A percentile compares a stretch with the other conserved stretches of the same genome.
Conservation (phyloP, 805 yeast species). For the Crinitomyces ghanaensis region DNA sequence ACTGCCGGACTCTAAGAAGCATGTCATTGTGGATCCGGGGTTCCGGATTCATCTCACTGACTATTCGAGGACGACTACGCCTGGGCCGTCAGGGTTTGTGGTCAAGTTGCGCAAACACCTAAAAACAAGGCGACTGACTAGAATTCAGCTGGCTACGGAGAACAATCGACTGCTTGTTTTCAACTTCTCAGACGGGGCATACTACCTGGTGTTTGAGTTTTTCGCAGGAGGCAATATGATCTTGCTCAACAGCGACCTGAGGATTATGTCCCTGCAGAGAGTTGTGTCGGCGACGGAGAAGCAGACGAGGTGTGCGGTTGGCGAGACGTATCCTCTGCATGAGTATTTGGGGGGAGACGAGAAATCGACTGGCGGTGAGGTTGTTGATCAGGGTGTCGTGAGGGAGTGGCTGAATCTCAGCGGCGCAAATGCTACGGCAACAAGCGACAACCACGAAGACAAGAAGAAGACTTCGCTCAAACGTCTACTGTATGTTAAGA, state of each 20-base stretch:
- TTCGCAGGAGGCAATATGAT: slow-evolving; percentile 92
- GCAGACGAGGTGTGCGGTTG: slow-evolving; percentile 57
- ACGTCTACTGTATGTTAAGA: slow-evolving; percentile 54
- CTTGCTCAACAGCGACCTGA: slow-evolving; percentile 54
- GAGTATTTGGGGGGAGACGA: slow-evolving; percentile 7
- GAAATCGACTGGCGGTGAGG: neutral
- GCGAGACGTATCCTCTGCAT: slow-evolving; percentile 43
- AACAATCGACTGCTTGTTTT: slow-evolving; percentile 81
- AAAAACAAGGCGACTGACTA: slow-evolving; percentile 65
- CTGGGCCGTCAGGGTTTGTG: slow-evolving; percentile 76
- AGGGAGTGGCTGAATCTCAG: slow-evolving; percentile 3
- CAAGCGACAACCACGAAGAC: slow-evolving; percentile 7
- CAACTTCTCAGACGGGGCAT: slow-evolving; percentile 72
- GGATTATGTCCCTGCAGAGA: slow-evolving; percentile 66
- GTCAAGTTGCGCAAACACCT: slow-evolving; percentile 77
- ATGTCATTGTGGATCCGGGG: slow-evolving; percentile 76
- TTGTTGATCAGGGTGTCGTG: slow-evolving; percentile 5
- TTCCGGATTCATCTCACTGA: slow-evolving; percentile 68
- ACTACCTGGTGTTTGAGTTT: slow-evolving; percentile 72
- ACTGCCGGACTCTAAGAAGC: slow-evolving; percentile 69
- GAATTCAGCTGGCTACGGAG: slow-evolving; percentile 59
- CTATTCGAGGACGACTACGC: slow-evolving; percentile 70
- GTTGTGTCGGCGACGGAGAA: slow-evolving; percentile 51
- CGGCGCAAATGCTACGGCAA: slow-evolving; percentile 1
- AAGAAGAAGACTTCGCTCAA: slow-evolving; percentile 38